Conservation (phyloP, 345 rosid genomes). For the Sisymbrium altissimum region DNA sequence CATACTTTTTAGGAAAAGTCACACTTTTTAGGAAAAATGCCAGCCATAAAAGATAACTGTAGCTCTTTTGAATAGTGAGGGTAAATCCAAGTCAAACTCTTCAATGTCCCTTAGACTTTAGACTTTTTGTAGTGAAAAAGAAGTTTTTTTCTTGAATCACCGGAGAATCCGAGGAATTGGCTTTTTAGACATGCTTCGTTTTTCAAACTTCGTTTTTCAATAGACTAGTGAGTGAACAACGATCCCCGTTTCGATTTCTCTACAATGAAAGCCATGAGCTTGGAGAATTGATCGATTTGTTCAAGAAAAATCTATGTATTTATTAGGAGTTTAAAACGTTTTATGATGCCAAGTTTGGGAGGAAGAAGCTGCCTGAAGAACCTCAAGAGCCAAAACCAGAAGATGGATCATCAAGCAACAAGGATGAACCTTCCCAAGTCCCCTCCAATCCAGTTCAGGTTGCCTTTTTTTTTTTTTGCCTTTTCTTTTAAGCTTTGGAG, state of each 20-base stretch:
- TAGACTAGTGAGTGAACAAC: neutral
- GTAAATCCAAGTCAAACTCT: conserved; percentile 19
- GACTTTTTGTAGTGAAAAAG: no score
- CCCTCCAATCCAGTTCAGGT: conserved; percentile 61
- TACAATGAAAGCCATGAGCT: conserved; percentile 21
- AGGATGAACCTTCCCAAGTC: conserved; percentile 52
- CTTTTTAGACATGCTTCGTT: neutral
- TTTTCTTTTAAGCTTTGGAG: neutral
- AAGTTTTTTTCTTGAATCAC: neutral
- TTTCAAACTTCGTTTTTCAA: neutral
- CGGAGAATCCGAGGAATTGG: conserved; percentile 30
- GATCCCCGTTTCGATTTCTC: conserved; percentile 19
- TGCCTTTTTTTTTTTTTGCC: no score
- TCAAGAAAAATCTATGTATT: conserved; percentile 30
- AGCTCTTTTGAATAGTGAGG: neutral
- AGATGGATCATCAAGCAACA: conserved; percentile 42
- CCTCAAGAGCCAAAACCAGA: conserved; percentile 38
- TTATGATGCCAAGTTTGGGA: conserved; percentile 93
- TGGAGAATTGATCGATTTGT: conserved; percentile 30
- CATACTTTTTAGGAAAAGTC: neutral
- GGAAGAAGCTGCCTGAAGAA: conserved; percentile 49
- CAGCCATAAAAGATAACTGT: neutral
- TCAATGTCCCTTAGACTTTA: neutral
- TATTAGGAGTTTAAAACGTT: conserved; percentile 71
- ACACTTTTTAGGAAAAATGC: neutral